A percentile compares a stretch with the other conserved stretches of the same genome.
Evolutionary conservation across 768 basidiomycete genomes (phyloP).

Genomic region (Phylloporus sp.): DNA sequence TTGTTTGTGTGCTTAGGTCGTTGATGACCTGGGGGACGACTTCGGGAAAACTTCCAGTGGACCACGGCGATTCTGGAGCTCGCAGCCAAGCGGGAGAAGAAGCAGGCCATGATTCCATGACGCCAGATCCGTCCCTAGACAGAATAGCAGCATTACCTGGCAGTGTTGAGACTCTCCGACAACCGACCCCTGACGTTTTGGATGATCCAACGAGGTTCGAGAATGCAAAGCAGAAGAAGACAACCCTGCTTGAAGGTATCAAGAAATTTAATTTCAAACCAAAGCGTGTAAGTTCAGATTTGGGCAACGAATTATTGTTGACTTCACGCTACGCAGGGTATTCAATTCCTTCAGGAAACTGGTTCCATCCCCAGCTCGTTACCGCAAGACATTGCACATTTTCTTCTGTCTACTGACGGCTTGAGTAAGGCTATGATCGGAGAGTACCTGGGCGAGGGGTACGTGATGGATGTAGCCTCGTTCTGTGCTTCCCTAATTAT

Average conservation of each 20-base stretch:
- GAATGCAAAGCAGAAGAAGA: conserved; percentile 95
- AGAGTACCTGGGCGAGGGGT: conserved; percentile 98
- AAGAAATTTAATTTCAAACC: conserved; percentile 99
- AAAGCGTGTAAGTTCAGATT: conserved; percentile 64
- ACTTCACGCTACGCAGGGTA: conserved; percentile 51
- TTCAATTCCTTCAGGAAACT: conserved; percentile 81
- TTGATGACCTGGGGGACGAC: conserved; percentile 87
- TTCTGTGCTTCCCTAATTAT: conserved; percentile 3
- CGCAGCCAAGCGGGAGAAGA: conserved; percentile 55
- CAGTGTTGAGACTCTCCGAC: conserved; percentile 56
- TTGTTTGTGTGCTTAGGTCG: conserved; percentile 83
- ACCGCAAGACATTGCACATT: conserved; percentile 77
- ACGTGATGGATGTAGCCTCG: conserved; percentile 24
- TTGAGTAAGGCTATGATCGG: conserved; percentile 95
- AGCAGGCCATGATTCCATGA: conserved; percentile 43
- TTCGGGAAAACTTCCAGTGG: conserved; percentile 34
- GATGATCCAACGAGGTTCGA: conserved; percentile 94
- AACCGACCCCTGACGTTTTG: conserved; percentile 70
- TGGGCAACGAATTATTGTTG: neutral
- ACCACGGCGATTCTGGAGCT: conserved; percentile 37
- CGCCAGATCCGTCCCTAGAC: conserved; percentile 56
- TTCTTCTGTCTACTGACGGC: conserved; percentile 86
- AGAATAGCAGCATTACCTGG: conserved; percentile 43
- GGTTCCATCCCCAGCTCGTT: conserved; percentile 76
- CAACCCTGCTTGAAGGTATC: conserved; percentile 89